Base-by-base conservation (phyloP, 2,329 filamentous ascomycete species). In the Aspergillus hiratsukae region DNA sequence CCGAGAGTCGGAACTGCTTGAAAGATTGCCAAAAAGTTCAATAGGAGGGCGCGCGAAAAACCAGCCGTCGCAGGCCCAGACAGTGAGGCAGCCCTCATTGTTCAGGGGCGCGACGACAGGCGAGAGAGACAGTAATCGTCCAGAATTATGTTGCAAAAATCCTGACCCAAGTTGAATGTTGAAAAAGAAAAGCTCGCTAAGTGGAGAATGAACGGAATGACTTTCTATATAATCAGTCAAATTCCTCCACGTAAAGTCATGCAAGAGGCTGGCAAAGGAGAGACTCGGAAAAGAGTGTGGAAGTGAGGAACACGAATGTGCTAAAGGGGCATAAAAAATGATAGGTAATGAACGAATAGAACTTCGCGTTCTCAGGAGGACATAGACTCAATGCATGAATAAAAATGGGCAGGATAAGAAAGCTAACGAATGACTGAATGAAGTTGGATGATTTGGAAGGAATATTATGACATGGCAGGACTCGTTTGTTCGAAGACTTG, bases 31-130 rank as follows among this genome's bases (percentile, higher is more conserved):
- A 64, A 67, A 50, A 73, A 37, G 40, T 61, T 46, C 21, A 23
- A 23, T 27, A 46, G 62, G 55, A 72, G 55, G 52, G 70, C 50
- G 51, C 66, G 69, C 55, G 69, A 66, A 58, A 73, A 61, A 58
- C 71, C 74, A 66, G 72, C 71, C 73, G 75, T 70, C 72, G 72
- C 69, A 67, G 73, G 72, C 69, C 72, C 69, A 68, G 76, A 72
- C 72, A 76, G 74, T 72, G 75, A 77, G 73, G 72, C 64, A 50
- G 58, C 57, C 72, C 73, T 76, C 76, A 78, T 78, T 70, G 73
- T 66, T 65, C 58, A 65, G 66, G 67, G 66, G 63, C 60, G 70
- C 71, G 68, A 75, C 73, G 72, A 75, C 72, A 64, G 68, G 64
- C 61, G 45, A 31, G 48, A 59, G 51, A 52, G 57, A 60, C 28